Evolutionary conservation across 257 asterid species (phyloP).

Genomic region (Nicotiana benthamiana): DNA sequence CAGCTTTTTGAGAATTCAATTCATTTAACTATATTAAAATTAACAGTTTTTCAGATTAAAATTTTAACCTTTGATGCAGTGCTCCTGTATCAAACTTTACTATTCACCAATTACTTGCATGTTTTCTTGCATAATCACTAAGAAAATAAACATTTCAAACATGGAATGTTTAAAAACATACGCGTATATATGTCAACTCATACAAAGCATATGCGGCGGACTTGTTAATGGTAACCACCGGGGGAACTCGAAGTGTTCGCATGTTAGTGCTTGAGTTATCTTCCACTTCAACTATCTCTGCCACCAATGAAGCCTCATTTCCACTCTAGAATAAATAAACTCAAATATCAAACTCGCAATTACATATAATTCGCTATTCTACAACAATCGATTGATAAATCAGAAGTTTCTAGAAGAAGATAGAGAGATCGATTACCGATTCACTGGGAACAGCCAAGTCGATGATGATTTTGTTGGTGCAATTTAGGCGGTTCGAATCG

Average conservation of each 20-base stretch:
- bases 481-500: slow-evolving; percentile 50
- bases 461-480: slow-evolving; percentile 64
- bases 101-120: neutral
- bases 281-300: slow-evolving; percentile 93
- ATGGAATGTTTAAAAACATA: slow-evolving; percentile 15
- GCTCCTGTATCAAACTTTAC: neutral
- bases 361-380: neutral
- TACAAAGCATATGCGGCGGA: slow-evolving; percentile 80
- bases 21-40: neutral
- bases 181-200: slow-evolving; percentile 73
- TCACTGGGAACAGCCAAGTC: slow-evolving; percentile 89
- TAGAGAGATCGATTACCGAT: slow-evolving; percentile 33
- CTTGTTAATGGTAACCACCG: slow-evolving; percentile 71
- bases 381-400: neutral
- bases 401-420: neutral
- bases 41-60: neutral
- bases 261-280: slow-evolving; percentile 67
- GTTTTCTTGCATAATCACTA: neutral
- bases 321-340: slow-evolving; percentile 48
- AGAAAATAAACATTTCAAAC: neutral
- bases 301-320: slow-evolving; percentile 86
- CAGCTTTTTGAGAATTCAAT: neutral
- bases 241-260: slow-evolving; percentile 76
- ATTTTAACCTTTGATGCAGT: neutral
- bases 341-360: neutral